Evolutionary conservation across 2,329 filamentous ascomycete species (phyloP), one percentile per base, ranked within the genome.

Genomic region (Botryotinia calthae): DNA sequence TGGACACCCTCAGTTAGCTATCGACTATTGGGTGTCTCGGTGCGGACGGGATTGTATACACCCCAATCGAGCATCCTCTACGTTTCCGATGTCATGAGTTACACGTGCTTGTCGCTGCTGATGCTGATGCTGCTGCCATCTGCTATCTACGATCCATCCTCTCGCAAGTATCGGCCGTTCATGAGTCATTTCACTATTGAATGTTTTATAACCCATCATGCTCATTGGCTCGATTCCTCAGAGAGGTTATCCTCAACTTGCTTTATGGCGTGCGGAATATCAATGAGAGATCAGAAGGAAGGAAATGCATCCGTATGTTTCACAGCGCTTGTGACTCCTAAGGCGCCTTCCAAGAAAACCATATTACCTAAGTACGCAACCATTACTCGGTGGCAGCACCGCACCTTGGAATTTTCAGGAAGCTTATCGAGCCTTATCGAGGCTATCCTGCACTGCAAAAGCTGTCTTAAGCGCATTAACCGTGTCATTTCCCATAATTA

Each of bases 291-390:
- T 66, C 63, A 65, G 34, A n/a, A 65, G 63, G 63, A 65, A 65
- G 37, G 44, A 48, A 66, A 44, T 37, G 44, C 63, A 51, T 12
- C 37, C 28, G 44, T 46, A 46, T 70, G 68, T 70, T 70, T 70
- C 68, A 70, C 68, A 46, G 46, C 56, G 31, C 31, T 70, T 70
- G 56, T 70, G 68, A 70, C 68, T 70, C 20, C 4, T n/a, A 9
- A n/a, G 25, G n/a, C 22, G 12, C 22, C 59, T 62, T 62, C 59
- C 37, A 62, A 62, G 59, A 62, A 61, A 37, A 8, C 22, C 20
- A 12, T 25, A 16, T 25, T 37, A n/a, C 34, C 12, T 25, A 61
- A 61, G 6, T 40, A 40, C 20, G n/a, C 34, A 40, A 40, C 34
- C 1, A 34, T 25, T 18, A 14, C 48, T n/a, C n/a, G n/a, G 51